A percentile compares a stretch with the other conserved stretches of the same genome.
phyloP scores from a whole-genome alignment of 352 stramenopile genomes.

The Phytopythium delawarense region DNA sequence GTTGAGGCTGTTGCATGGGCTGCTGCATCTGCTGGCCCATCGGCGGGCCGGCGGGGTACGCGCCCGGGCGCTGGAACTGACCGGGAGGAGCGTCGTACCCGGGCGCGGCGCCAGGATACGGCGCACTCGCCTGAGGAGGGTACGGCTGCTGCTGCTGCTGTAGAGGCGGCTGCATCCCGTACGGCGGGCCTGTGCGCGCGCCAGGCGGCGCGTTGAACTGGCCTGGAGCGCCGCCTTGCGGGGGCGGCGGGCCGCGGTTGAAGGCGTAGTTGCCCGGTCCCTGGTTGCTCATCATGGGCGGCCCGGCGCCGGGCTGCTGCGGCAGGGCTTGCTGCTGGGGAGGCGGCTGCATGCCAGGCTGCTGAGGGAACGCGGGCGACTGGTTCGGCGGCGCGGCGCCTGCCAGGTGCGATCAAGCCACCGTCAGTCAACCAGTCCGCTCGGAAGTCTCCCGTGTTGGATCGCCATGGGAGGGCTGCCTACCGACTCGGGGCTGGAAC shows the following conservation, averaged over 20 bases:
- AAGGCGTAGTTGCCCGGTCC: not conserved
- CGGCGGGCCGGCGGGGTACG: constrained; percentile 6
- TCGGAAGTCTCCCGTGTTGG: not conserved
- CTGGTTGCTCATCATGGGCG: constrained; percentile 7
- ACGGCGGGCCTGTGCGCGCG: constrained; percentile 8
- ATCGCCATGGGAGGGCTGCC: no score
- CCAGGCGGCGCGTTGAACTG: constrained; percentile 2
- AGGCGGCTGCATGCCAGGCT: constrained; percentile 26
- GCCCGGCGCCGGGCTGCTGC: not conserved
- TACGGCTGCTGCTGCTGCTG: constrained; percentile 12
- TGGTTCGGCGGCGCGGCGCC: constrained; percentile 17
- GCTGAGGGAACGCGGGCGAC: constrained; percentile 14
- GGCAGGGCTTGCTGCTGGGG: not conserved
- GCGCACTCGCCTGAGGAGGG: constrained; percentile 17
- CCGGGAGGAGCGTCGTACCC: constrained; percentile 10
- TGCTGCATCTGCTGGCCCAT: constrained; percentile 14
- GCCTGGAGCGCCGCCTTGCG: constrained; percentile 1
- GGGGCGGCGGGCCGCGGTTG: constrained; percentile 19
- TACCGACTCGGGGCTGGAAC: constrained; percentile 18
- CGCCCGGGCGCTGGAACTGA: constrained; percentile 10
- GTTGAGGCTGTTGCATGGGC: constrained; percentile 11
- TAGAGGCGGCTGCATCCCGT: constrained; percentile 10
- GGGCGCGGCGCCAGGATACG: constrained; percentile 13
- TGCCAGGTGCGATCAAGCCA: not conserved
- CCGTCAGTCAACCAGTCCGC: not conserved